phyloP scores from a whole-genome alignment of 2,329 filamentous ascomycete genomes.

The Cladorrhinum sp. region DNA sequence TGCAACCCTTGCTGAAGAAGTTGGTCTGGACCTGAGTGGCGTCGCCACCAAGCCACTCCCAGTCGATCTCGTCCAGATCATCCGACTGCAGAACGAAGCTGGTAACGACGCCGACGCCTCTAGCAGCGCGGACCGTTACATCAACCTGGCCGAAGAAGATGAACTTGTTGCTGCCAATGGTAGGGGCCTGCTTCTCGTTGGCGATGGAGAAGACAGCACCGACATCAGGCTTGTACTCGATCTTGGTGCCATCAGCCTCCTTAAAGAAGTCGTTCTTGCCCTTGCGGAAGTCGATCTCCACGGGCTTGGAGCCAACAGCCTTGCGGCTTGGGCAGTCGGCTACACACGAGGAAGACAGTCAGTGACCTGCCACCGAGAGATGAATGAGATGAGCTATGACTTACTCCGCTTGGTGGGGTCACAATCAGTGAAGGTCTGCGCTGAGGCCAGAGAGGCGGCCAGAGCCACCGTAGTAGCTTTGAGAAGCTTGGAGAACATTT shows the following conservation, averaged over 20 bases:
- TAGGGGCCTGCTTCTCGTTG: constrained; percentile 62
- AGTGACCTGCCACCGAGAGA: neutral
- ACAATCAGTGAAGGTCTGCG: constrained; percentile 57
- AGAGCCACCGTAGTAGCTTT: constrained; percentile 47
- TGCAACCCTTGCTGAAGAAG: constrained; percentile 76
- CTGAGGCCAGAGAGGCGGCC: constrained; percentile 49
- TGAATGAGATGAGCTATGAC: constrained; percentile 17
- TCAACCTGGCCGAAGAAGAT: constrained; percentile 95
- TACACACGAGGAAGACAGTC: neutral
- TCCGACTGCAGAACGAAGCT: constrained; percentile 88
- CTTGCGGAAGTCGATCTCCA: constrained; percentile 70
- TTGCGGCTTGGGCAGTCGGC: constrained; percentile 67
- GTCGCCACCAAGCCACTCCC: constrained; percentile 87
- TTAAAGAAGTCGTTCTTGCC: constrained; percentile 60
- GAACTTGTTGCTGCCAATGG: constrained; percentile 77
- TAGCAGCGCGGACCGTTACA: constrained; percentile 72
- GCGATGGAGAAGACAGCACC: constrained; percentile 66
- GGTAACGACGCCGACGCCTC: constrained; percentile 83
- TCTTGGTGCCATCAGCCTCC: constrained; percentile 44
- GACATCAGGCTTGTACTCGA: constrained; percentile 44
- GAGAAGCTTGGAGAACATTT: constrained; percentile 47
- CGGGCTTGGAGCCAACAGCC: constrained; percentile 63
- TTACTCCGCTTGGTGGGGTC: constrained; percentile 48
- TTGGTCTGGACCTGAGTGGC: constrained; percentile 77
- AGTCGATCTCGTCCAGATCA: constrained; percentile 90